Conservation (phyloP, 75 land plant genomes). For the Selaginella moellendorffii region DNA sequence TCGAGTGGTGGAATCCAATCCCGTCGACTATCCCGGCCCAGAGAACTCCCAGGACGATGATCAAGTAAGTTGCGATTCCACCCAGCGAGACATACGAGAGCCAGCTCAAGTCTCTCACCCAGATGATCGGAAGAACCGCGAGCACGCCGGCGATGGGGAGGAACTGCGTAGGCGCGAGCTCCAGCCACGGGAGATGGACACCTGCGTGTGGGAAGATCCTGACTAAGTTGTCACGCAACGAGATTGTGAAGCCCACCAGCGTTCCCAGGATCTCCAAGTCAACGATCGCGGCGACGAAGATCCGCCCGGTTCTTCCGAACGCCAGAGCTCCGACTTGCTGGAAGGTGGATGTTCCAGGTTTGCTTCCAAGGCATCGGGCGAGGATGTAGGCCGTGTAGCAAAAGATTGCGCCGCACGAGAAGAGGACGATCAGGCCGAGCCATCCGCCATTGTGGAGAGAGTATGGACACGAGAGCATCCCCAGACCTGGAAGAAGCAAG, state of each 20-base stretch:
- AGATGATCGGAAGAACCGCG: neutral
- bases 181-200: neutral
- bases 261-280: neutral
- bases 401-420: neutral
- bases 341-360: neutral
- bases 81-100: conserved; percentile 1
- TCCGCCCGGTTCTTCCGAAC: neutral
- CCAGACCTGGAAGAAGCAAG: conserved; percentile 36
- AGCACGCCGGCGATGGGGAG: neutral
- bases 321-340: neutral
- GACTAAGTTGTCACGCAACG: neutral
- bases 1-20: neutral
- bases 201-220: neutral
- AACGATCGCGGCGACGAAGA: neutral
- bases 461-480: conserved; percentile 72
- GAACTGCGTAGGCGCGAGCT: neutral
- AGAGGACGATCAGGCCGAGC: conserved; percentile 21
- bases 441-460: conserved; percentile 63
- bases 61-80: neutral
- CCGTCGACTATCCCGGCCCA: conserved; percentile 3
- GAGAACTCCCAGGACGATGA: neutral
- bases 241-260: conserved; percentile 1
- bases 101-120: neutral
- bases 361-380: neutral
- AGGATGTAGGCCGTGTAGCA: conserved; percentile 2